phyloP scores from a whole-genome alignment of 306 rosid species.

The Astragalus membranaceus region DNA sequence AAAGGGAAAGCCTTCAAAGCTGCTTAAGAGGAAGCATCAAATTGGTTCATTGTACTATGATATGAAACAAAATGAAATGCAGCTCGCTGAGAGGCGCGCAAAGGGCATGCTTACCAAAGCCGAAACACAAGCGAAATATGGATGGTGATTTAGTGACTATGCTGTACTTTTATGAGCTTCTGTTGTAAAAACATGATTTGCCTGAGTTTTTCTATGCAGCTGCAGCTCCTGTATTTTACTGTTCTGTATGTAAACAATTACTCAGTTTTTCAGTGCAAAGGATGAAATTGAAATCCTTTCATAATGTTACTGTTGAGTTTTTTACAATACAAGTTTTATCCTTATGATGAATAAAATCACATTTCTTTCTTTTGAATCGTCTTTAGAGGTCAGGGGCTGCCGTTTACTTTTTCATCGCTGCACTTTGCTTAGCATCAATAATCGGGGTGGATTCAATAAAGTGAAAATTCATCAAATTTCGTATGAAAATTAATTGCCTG shows the following conservation, averaged over 20 bases:
- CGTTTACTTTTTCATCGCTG: neutral
- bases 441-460: neutral
- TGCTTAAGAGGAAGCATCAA: conserved; percentile 96
- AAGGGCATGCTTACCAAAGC: conserved; percentile 90
- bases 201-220: neutral
- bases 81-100: conserved; percentile 73
- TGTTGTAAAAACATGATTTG: neutral
- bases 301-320: neutral
- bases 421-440: neutral
- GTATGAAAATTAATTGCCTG: neutral
- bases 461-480: neutral
- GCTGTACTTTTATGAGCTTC: conserved; percentile 8
- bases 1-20: conserved; percentile 80
- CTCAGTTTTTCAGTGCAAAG: neutral
- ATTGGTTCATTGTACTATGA: conserved; percentile 73
- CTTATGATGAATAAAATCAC: neutral
- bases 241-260: neutral
- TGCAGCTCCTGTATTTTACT: neutral
- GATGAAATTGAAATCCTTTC: neutral
- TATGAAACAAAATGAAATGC: conserved; percentile 89
- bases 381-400: neutral
- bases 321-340: neutral
- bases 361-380: neutral
- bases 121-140: conserved; percentile 94
- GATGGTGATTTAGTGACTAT: conserved; percentile 61